Conservation (phyloP, 1,139 yeast species). For the Suhomyces coccinellae region DNA sequence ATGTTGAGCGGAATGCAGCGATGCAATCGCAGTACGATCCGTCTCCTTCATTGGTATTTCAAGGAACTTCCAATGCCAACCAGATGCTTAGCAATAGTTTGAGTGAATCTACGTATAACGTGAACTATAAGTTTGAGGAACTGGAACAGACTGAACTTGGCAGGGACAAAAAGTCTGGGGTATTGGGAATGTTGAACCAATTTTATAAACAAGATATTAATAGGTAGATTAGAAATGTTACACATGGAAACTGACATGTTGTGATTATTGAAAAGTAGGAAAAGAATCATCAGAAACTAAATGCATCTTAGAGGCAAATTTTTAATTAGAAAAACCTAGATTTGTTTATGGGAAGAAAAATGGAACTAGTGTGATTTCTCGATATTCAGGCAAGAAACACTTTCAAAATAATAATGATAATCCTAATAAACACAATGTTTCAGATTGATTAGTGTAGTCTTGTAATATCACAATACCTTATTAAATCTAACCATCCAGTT, state of each 20-base stretch:
- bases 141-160: conserved; percentile 31
- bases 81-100: conserved; percentile 17
- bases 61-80: conserved; percentile 5
- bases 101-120: conserved; percentile 30
- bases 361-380: too few species aligned
- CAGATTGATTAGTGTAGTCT: too few species aligned
- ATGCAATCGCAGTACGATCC: conserved; percentile 11
- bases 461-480: too few species aligned
- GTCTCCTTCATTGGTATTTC: conserved; percentile 12
- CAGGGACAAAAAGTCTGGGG: conserved; percentile 55
- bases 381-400: too few species aligned
- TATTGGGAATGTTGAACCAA: conserved; percentile 79
- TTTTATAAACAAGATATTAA: conserved; percentile 62
- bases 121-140: conserved; percentile 33
- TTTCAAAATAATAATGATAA: too few species aligned
- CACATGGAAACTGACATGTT: not conserved
- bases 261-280: too few species aligned
- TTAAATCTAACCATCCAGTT: not conserved
- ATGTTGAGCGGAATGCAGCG: not conserved
- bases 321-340: too few species aligned
- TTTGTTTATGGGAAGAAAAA: too few species aligned
- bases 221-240: conserved; percentile 6
- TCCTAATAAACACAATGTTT: too few species aligned
- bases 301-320: too few species aligned
- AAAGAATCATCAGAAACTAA: too few species aligned